Percentiles rank a stretch among this genome's conserved stretches.
These are phyloP conservation scores for Fusarium incarnatum DNA, from an alignment of 2,329 filamentous ascomycete species.

Conservation along the genomic window DNA sequence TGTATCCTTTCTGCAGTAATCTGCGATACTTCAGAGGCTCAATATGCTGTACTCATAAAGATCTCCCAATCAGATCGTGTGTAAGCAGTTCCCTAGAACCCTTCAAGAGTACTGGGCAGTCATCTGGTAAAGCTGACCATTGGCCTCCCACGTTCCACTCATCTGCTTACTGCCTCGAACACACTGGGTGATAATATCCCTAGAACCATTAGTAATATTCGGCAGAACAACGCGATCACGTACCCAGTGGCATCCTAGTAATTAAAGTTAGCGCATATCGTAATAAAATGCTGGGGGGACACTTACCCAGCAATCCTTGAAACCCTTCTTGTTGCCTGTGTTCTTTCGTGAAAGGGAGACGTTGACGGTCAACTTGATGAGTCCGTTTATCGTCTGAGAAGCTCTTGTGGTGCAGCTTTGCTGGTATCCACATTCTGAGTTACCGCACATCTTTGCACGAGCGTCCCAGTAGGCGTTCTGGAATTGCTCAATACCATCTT, in stretches of 20 bases:
- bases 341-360: conserved; percentile 25
- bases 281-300: accelerated
- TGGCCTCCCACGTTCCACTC: neutral
- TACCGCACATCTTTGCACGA: conserved; percentile 27
- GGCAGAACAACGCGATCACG: neutral
- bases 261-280: neutral
- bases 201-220: neutral
- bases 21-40: neutral
- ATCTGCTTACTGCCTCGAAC: neutral
- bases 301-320: conserved; percentile 34
- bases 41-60: neutral
- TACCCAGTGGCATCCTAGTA: conserved; percentile 24
- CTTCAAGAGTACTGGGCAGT: neutral
- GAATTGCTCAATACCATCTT: neutral
- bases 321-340: conserved; percentile 25
- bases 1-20: neutral
- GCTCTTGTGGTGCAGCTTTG: conserved; percentile 12
- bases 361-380: conserved; percentile 4
- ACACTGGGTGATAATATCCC: neutral
- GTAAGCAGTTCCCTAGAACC: too few species aligned
- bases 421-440: conserved; percentile 23
- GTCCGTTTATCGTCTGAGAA: neutral
- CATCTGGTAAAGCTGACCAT: neutral
- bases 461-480: conserved; percentile 25
- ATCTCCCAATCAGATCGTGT: neutral